Conservation (phyloP, 306 rosid species). For the Vachellia pachyceras region DNA sequence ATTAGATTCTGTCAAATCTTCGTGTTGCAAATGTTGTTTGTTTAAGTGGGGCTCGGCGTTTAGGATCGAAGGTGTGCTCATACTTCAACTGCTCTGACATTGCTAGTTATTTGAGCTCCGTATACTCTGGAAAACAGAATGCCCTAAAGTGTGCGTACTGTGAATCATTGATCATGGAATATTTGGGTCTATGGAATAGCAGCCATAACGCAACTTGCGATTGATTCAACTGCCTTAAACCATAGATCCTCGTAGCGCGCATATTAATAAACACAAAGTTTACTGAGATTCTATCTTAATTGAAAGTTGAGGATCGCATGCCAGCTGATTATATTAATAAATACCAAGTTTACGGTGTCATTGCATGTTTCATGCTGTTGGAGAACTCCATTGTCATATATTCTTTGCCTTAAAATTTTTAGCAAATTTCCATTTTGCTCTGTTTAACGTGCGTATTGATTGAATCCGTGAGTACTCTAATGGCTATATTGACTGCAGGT, state of each 20-base stretch:
- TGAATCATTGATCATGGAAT: background rate
- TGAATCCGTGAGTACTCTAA: slow-evolving; percentile 3
- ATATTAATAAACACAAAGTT: background rate
- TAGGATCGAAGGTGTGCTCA: background rate
- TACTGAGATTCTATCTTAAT: background rate
- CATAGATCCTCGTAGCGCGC: background rate
- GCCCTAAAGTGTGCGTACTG: background rate
- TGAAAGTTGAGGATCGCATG: background rate
- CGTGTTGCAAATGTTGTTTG: background rate
- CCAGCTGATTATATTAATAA: background rate
- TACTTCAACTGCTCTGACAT: background rate
- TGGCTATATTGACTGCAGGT: slow-evolving; percentile 56
- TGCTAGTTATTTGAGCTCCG: background rate
- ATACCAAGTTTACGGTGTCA: background rate
- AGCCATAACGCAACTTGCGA: background rate
- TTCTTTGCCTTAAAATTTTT: background rate
- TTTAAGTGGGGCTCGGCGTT: background rate
- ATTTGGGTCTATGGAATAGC: background rate
- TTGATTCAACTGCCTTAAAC: background rate
- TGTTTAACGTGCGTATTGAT: background rate
- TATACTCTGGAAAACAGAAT: background rate
- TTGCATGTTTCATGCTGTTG: slow-evolving; percentile 1
- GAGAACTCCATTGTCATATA: background rate
- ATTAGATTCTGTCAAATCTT: background rate
- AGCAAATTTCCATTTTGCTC: background rate